Conservation (phyloP, 176 grass and related monocot species). For the Musa beccarii region DNA sequence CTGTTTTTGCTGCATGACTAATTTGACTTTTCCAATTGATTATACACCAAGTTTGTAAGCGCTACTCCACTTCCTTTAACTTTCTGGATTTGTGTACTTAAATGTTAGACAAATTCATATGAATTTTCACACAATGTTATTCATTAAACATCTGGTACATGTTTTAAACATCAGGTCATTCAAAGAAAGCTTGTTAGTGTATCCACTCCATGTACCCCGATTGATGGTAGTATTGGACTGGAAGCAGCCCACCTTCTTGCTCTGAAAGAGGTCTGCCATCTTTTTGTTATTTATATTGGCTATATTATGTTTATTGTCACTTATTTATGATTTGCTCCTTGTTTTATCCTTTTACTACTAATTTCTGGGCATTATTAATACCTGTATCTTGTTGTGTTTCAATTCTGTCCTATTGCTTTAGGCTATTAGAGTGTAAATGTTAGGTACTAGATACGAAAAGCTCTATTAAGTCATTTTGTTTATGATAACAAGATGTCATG, state of each 20-base stretch:
- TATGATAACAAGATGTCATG: too few species aligned
- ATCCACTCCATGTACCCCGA: conserved; percentile 67
- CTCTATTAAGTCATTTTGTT: too few species aligned
- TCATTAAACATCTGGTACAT: background rate
- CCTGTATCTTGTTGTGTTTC: conserved; percentile 10
- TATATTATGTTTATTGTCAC: background rate
- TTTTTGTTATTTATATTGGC: conserved; percentile 2
- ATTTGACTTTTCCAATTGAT: too few species aligned
- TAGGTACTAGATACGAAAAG: too few species aligned
- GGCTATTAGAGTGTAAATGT: too few species aligned
- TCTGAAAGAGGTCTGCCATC: conserved; percentile 75
- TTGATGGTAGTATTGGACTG: conserved; percentile 53
- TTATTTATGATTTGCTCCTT: too few species aligned
- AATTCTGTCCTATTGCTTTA: background rate
- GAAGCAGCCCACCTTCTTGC: conserved; percentile 91
- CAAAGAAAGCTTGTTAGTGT: conserved; percentile 77
- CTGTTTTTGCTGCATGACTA: too few species aligned
- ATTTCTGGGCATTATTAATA: background rate
- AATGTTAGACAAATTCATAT: background rate
- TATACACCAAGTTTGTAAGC: too few species aligned
- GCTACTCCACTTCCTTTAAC: too few species aligned
- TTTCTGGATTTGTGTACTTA: background rate
- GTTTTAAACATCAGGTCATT: conserved; percentile 54
- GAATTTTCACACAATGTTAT: background rate
- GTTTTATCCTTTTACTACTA: too few species aligned